Conservation (phyloP, 345 rosid species). For the Tarenaya hassleriana region DNA sequence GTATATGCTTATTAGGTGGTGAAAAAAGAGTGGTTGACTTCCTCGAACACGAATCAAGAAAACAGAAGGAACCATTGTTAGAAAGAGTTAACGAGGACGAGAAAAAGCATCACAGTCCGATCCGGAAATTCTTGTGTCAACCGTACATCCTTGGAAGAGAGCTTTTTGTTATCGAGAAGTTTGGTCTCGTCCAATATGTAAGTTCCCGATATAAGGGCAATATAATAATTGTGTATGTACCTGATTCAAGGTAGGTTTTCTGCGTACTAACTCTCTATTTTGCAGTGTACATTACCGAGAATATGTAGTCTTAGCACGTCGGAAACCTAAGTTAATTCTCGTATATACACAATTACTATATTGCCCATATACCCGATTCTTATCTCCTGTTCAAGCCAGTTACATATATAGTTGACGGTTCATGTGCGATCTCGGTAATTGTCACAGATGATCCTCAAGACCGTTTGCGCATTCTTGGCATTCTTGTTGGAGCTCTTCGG, state of each 20-base stretch:
- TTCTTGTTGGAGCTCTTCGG: slow-evolving; percentile 64
- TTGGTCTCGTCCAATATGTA: slow-evolving; percentile 86
- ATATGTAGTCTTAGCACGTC: too few relatives aligned
- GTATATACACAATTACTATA: too few relatives aligned
- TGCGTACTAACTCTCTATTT: too few relatives aligned
- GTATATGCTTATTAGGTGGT: slow-evolving; percentile 48
- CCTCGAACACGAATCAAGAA: slow-evolving; percentile 53
- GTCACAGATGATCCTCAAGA: slow-evolving; percentile 86
- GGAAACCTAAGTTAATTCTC: too few relatives aligned
- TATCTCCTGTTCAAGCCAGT: neutral
- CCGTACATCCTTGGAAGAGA: slow-evolving; percentile 60
- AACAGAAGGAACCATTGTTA: slow-evolving; percentile 39
- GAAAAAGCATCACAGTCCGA: slow-evolving; percentile 26
- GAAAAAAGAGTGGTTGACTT: slow-evolving; percentile 52
- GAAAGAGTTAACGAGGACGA: slow-evolving; percentile 28
- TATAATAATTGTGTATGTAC: too few relatives aligned
- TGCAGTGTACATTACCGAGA: too few relatives aligned
- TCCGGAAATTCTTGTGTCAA: slow-evolving; percentile 51
- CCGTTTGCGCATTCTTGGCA: slow-evolving; percentile 65
- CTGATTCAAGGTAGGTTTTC: too few relatives aligned
- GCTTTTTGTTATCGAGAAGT: slow-evolving; percentile 55
- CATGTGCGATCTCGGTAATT: slow-evolving; percentile 6
- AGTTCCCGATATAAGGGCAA: slow-evolving; percentile 29
- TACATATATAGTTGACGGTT: neutral
- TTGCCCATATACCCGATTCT: too few relatives aligned